These are phyloP conservation scores for Candida anutae DNA, from an alignment of 1,139 yeast genomes.

Conservation along the genomic window DNA sequence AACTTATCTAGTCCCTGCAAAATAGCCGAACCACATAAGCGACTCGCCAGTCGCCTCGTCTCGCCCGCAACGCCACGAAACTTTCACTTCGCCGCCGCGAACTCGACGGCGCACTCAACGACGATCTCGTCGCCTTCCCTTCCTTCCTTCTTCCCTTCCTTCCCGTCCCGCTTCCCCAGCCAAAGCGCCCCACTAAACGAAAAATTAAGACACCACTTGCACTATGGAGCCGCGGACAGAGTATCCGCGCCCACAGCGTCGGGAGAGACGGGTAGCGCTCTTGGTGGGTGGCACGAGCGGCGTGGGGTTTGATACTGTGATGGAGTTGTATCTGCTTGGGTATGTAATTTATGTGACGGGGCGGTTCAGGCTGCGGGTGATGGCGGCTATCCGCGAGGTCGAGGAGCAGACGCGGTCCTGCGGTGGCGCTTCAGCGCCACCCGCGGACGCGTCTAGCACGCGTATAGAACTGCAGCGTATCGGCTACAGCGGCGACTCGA, in stretches of 20 bases:
- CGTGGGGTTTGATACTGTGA: conserved; percentile 35
- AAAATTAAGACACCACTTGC: too few relatives aligned
- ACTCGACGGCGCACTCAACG: conserved; percentile 1
- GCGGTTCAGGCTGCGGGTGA: conserved; percentile 27
- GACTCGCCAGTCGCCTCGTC: too few relatives aligned
- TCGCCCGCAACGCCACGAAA: too few relatives aligned
- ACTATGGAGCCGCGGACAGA: too few relatives aligned
- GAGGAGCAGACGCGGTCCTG: conserved; percentile 12
- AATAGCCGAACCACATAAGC: too few relatives aligned
- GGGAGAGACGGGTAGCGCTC: conserved; percentile 32
- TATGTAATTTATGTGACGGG: conserved; percentile 36
- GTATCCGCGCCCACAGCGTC: too few relatives aligned
- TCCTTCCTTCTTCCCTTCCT: not conserved
- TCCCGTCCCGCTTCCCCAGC: conserved; percentile 16
- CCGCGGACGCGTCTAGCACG: conserved; percentile 4
- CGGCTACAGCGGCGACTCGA: conserved; percentile 1
- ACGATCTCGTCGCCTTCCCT: too few relatives aligned
- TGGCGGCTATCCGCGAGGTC: conserved; percentile 29
- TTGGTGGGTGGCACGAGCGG: conserved; percentile 42
- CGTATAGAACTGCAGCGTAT: too few relatives aligned
- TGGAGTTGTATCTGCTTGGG: conserved; percentile 38
- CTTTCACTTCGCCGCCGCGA: not conserved
- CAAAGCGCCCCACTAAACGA: conserved; percentile 16
- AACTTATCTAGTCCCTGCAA: not conserved
- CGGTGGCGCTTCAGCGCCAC: too few relatives aligned